Evolutionary conservation across 169 alveolate genomes (phyloP).

Genomic region (Cryptosporidium ubiquitum): DNA sequence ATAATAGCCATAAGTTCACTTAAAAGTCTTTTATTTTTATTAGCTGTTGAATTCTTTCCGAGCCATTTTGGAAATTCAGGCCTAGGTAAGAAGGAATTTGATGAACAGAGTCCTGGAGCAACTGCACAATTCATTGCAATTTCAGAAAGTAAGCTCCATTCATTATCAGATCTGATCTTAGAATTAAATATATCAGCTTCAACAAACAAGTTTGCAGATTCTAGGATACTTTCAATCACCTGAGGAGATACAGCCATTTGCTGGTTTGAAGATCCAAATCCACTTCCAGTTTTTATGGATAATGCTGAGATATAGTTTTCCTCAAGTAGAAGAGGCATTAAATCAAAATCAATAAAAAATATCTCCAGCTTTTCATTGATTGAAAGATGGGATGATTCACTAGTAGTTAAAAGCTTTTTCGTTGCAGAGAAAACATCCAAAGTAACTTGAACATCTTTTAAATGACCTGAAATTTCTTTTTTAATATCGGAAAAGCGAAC

Average conservation of each 20-base stretch:
- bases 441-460: slow-evolving; percentile 88
- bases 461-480: slow-evolving; percentile 78
- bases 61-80: slow-evolving; percentile 93
- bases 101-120: slow-evolving; percentile 83
- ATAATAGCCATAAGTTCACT: slow-evolving; percentile 54
- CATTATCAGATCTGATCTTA: slow-evolving; percentile 84
- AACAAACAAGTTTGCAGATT: slow-evolving; percentile 86
- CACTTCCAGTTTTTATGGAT: slow-evolving; percentile 76
- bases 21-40: slow-evolving; percentile 89
- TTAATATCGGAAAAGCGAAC: slow-evolving; percentile 80
- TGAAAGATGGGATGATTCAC: slow-evolving; percentile 78
- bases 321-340: slow-evolving; percentile 92
- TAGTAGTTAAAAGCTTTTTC: slow-evolving; percentile 81
- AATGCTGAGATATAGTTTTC: slow-evolving; percentile 90
- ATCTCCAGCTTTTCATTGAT: slow-evolving; percentile 85
- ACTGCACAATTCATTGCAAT: slow-evolving; percentile 85
- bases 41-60: slow-evolving; percentile 91
- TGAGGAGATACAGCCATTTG: slow-evolving; percentile 68
- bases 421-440: slow-evolving; percentile 89
- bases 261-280: slow-evolving; percentile 76
- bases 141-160: slow-evolving; percentile 89
- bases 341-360: slow-evolving; percentile 93
- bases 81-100: slow-evolving; percentile 79
- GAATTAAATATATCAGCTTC: slow-evolving; percentile 86
- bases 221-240: slow-evolving; percentile 79